These are phyloP conservation scores for Debaryomycetaceae sp. DNA, from an alignment of 1,139 yeast genomes.

Conservation along the genomic window DNA sequence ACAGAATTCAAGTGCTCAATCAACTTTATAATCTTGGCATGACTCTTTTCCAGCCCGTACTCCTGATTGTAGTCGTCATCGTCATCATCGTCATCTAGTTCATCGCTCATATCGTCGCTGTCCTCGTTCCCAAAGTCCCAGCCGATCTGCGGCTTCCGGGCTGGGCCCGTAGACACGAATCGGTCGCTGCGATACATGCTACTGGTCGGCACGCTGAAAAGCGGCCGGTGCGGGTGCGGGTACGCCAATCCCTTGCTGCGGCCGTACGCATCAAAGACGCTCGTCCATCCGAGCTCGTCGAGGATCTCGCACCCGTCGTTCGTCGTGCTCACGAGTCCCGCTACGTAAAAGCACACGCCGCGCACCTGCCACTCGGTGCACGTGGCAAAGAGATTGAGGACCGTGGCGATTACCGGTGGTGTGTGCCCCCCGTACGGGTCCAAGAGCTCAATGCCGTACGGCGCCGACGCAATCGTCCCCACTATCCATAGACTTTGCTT, in stretches of 20 bases:
- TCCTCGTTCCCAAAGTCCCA: conserved; percentile 1
- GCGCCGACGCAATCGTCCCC: conserved; percentile 69
- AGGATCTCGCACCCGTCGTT: conserved; percentile 77
- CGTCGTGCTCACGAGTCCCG: conserved; percentile 68
- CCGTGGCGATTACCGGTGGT: conserved; percentile 41
- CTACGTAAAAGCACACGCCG: conserved; percentile 67
- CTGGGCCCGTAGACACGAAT: conserved; percentile 2
- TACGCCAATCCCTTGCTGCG: conserved; percentile 47
- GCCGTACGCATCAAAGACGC: conserved; percentile 43
- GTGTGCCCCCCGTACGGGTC: conserved; percentile 45
- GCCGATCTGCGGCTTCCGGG: conserved; percentile 13
- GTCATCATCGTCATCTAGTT: conserved; percentile 1
- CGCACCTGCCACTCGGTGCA: conserved; percentile 55
- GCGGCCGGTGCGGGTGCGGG: conserved; percentile 28
- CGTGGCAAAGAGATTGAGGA: conserved; percentile 25
- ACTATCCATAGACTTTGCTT: conserved; percentile 82
- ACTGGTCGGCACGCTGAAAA: conserved; percentile 17
- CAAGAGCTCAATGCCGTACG: conserved; percentile 54
- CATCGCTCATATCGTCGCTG: background rate
- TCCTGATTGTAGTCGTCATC: background rate
- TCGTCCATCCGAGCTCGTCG: conserved; percentile 72
- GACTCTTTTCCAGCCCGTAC: conserved; percentile 8
- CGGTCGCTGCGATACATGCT: background rate
- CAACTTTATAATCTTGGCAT: conserved; percentile 33
- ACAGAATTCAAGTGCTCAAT: conserved; percentile 51